These are phyloP conservation scores for Stemphylium lycopersici DNA, from an alignment of 2,329 filamentous ascomycete species.

Conservation along the genomic window DNA sequence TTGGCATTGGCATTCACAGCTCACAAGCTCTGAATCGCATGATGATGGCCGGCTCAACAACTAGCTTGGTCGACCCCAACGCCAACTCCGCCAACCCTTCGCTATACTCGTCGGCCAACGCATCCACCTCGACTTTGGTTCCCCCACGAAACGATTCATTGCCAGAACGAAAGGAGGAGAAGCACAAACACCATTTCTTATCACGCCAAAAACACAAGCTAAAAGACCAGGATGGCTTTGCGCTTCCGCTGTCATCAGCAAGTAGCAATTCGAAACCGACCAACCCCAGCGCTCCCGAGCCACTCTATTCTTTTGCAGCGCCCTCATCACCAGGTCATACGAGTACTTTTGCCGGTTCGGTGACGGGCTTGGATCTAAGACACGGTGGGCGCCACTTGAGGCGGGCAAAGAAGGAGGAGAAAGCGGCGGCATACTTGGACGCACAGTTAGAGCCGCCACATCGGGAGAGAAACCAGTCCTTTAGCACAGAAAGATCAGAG, in stretches of 20 bases:
- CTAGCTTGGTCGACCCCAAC: constrained; percentile 67
- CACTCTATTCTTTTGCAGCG: constrained; percentile 78
- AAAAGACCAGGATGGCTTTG: constrained; percentile 70
- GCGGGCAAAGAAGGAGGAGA: constrained; percentile 71
- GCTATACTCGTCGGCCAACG: constrained; percentile 77
- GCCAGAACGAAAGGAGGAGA: constrained; percentile 71
- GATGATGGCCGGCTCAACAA: constrained; percentile 71
- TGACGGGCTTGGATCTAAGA: constrained; percentile 78
- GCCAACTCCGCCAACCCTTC: constrained; percentile 63
- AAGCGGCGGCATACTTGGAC: constrained; percentile 50
- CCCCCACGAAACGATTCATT: constrained; percentile 54
- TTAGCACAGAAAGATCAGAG: constrained; percentile 47
- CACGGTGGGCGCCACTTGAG: constrained; percentile 77
- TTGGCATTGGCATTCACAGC: constrained; percentile 69
- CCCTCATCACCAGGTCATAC: constrained; percentile 73
- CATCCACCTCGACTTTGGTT: constrained; percentile 77
- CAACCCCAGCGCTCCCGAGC: constrained; percentile 75
- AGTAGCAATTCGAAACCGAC: constrained; percentile 77
- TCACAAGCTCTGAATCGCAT: constrained; percentile 67
- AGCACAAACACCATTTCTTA: constrained; percentile 76
- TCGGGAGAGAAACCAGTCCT: constrained; percentile 47
- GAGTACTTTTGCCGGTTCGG: constrained; percentile 77
- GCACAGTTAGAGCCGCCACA: constrained; percentile 40
- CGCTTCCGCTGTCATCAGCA: constrained; percentile 75
- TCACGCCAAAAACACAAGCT: constrained; percentile 81